Evolutionary conservation across 225 moss, liverwort and hornwort genomes (phyloP).

Genomic region (Sphagnum tenellum): DNA sequence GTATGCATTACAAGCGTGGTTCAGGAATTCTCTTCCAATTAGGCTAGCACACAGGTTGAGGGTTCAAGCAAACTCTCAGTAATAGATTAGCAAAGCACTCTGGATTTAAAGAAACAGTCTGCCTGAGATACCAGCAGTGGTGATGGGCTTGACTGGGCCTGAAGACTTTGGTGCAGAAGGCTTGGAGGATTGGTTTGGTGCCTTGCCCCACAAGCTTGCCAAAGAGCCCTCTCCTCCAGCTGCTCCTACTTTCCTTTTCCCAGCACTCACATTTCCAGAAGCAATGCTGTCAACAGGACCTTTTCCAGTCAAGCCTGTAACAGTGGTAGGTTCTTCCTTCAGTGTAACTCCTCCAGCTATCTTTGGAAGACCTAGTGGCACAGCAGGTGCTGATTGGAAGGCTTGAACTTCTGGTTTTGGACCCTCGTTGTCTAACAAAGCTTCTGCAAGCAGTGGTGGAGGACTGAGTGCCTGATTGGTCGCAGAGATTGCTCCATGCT

Average conservation of each 20-base stretch:
- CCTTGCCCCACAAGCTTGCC: slow-evolving; percentile 90
- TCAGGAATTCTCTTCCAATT: no score
- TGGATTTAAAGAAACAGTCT: no score
- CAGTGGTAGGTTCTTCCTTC: slow-evolving; percentile 23
- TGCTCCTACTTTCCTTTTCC: slow-evolving; percentile 60
- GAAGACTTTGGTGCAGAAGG: slow-evolving; percentile 19
- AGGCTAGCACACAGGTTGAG: no score
- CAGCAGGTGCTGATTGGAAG: slow-evolving; percentile 10
- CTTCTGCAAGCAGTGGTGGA: slow-evolving; percentile 12
- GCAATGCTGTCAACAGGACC: slow-evolving; percentile 11
- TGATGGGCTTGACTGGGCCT: slow-evolving; percentile 13
- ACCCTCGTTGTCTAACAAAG: slow-evolving; percentile 7
- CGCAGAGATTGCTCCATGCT: slow-evolving; percentile 31
- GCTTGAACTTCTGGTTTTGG: slow-evolving; percentile 18
- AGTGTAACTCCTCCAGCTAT: slow-evolving; percentile 15
- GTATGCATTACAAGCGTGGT: neutral
- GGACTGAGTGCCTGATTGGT: slow-evolving; percentile 3
- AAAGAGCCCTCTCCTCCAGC: slow-evolving; percentile 49
- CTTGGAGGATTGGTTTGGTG: slow-evolving; percentile 53
- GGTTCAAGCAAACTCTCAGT: no score
- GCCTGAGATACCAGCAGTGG: slow-evolving; percentile 12
- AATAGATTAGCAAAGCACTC: no score
- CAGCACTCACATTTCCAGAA: slow-evolving; percentile 17
- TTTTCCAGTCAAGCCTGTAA: slow-evolving; percentile 17
- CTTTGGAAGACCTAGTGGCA: neutral